A percentile compares a stretch with the other conserved stretches of the same genome.
These are phyloP conservation scores for Cenchrus fungigraminus DNA, from an alignment of 176 grass and related monocot genomes.

Conservation along the genomic window DNA sequence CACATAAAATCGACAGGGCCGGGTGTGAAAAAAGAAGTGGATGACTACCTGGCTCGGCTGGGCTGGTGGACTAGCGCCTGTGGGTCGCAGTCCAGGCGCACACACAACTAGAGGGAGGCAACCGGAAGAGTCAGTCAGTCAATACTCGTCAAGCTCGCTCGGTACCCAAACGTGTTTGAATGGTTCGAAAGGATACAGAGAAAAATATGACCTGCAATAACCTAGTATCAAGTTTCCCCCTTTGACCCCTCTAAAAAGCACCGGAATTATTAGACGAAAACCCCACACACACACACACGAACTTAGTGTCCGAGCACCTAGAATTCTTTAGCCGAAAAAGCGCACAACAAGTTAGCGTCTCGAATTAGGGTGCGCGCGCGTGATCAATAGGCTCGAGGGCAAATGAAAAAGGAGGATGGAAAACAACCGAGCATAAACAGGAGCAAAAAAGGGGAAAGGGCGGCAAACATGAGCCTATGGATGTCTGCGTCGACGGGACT, in stretches of 20 bases:
- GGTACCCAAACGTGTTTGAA: neutral
- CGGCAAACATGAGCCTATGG: neutral
- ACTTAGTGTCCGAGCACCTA: neutral
- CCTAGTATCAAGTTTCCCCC: neutral
- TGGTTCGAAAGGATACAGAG: neutral
- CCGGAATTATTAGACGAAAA: neutral
- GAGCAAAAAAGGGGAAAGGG: neutral
- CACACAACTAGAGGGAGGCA: neutral
- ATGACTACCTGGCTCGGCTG: neutral
- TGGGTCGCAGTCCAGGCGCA: neutral
- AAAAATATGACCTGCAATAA: neutral
- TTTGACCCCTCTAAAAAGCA: neutral
- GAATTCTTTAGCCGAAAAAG: neutral
- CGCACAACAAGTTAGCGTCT: neutral
- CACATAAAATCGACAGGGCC: too few relatives aligned
- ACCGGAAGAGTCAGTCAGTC: conserved; percentile 22
- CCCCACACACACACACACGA: too few relatives aligned
- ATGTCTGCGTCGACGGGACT: neutral
- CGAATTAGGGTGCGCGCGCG: neutral
- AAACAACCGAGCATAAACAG: neutral
- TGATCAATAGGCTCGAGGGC: neutral
- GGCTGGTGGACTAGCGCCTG: too few relatives aligned
- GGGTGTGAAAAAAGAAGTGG: neutral
- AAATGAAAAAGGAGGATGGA: neutral
- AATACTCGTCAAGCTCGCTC: neutral